These are phyloP conservation scores for Jatropha multifida DNA, from an alignment of 441 rosid genomes.

Conservation along the genomic window DNA sequence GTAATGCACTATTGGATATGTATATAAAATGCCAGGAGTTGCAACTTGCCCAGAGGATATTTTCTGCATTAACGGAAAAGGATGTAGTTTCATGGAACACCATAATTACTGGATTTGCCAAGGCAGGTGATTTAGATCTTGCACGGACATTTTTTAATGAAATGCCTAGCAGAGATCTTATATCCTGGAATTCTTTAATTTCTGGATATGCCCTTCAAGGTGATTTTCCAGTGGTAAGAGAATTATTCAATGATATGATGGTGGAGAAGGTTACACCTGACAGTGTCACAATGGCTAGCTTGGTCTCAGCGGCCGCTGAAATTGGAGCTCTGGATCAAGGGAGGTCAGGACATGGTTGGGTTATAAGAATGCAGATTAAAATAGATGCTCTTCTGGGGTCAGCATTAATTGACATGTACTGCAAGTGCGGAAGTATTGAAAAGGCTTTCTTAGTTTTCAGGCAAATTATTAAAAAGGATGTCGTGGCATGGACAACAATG, in stretches of 20 bases:
- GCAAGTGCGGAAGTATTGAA: slow-evolving; percentile 54
- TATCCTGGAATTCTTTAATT: slow-evolving; percentile 55
- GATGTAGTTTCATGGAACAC: slow-evolving; percentile 55
- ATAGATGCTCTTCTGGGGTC: slow-evolving; percentile 47
- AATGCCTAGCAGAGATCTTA: slow-evolving; percentile 44
- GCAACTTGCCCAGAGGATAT: slow-evolving; percentile 36
- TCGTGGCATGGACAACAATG: slow-evolving; percentile 58
- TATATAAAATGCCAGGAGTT: slow-evolving; percentile 44
- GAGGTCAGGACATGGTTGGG: slow-evolving; percentile 46
- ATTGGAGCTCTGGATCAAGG: slow-evolving; percentile 39
- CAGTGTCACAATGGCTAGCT: slow-evolving; percentile 35
- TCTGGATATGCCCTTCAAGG: slow-evolving; percentile 40
- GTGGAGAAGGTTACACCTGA: slow-evolving; percentile 41
- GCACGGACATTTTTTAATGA: slow-evolving; percentile 38
- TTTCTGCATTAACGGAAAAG: slow-evolving; percentile 34
- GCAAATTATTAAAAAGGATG: slow-evolving; percentile 37
- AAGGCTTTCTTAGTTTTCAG: slow-evolving; percentile 41
- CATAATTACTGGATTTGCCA: slow-evolving; percentile 47
- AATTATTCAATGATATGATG: slow-evolving; percentile 33
- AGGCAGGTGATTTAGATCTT: slow-evolving; percentile 39
- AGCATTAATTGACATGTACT: slow-evolving; percentile 57
- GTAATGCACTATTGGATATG: slow-evolving; percentile 56
- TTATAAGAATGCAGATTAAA: slow-evolving; percentile 31
- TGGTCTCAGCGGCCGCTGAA: slow-evolving; percentile 42
- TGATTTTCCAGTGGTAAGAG: slow-evolving; percentile 29